Evolutionary conservation across 2,329 filamentous ascomycete species (phyloP).

Genomic region (Lomentospora prolificans): DNA sequence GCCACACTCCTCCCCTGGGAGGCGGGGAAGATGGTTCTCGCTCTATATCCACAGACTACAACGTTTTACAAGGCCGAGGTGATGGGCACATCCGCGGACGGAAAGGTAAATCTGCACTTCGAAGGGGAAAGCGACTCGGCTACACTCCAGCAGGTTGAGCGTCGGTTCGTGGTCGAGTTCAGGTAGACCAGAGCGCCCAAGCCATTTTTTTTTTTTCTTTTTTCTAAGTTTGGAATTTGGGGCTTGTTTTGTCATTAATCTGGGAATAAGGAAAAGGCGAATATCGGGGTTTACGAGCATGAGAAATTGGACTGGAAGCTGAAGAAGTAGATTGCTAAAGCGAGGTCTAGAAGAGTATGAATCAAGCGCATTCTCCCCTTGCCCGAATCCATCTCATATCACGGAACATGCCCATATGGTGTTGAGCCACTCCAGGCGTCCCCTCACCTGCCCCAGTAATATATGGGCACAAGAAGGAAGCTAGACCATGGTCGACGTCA

Average conservation of each 20-base stretch:
- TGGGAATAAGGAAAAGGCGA: neutral
- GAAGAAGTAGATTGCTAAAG: neutral
- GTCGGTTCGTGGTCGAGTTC: slow-evolving; percentile 62
- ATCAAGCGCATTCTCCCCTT: too few relatives aligned
- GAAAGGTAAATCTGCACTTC: slow-evolving; percentile 59
- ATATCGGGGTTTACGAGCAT: neutral
- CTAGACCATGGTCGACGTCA: too few relatives aligned
- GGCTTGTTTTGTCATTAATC: neutral
- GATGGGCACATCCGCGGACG: slow-evolving; percentile 42
- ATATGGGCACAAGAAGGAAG: too few relatives aligned
- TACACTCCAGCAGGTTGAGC: slow-evolving; percentile 65
- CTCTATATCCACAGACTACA: slow-evolving; percentile 73
- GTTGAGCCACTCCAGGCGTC: too few relatives aligned
- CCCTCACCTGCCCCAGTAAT: too few relatives aligned
- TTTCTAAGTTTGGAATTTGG: neutral
- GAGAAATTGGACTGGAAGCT: too few relatives aligned
- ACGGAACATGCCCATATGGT: too few relatives aligned
- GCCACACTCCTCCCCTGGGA: slow-evolving; percentile 50
- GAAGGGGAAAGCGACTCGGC: slow-evolving; percentile 69
- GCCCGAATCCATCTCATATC: too few relatives aligned
- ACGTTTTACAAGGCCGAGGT: slow-evolving; percentile 81
- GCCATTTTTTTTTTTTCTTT: neutral
- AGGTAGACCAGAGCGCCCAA: neutral
- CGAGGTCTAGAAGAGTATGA: too few relatives aligned
- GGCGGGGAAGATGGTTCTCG: slow-evolving; percentile 62